Evolutionary conservation across 2,329 filamentous ascomycete species (phyloP).

Genomic region (Dichotomopilus funicola): DNA sequence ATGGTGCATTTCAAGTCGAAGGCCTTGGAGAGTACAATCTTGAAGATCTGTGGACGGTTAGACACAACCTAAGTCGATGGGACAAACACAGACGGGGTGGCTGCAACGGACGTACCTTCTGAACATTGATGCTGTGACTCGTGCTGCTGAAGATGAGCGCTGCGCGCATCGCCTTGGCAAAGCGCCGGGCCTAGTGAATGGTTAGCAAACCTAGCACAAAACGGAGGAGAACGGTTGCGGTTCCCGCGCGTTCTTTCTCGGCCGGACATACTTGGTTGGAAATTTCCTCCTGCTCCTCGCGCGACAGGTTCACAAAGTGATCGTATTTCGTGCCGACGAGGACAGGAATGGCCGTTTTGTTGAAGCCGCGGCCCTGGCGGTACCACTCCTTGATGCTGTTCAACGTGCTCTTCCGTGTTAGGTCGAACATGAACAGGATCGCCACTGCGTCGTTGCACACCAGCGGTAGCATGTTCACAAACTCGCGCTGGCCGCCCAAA

Average conservation of each 20-base stretch:
- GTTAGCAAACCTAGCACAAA: conserved; percentile 15
- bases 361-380: conserved; percentile 92
- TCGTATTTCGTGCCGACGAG: conserved; percentile 97
- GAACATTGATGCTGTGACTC: conserved; percentile 98
- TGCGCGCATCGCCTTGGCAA: conserved; percentile 97
- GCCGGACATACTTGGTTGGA: conserved; percentile 68
- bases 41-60: conserved; percentile 74
- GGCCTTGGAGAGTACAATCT: conserved; percentile 96
- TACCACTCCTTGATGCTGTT: conserved; percentile 99
- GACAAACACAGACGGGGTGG: too few relatives aligned
- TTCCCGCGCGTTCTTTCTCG: not conserved
- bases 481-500: conserved; percentile 93
- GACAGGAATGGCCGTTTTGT: conserved; percentile 99
- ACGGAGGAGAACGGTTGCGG: not conserved
- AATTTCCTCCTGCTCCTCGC: conserved; percentile 97
- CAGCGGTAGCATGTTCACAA: conserved; percentile 99
- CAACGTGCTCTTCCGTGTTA: conserved; percentile 94
- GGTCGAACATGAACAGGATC: conserved; percentile 98
- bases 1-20: conserved; percentile 99
- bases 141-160: conserved; percentile 98
- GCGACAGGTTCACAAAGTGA: conserved; percentile 97
- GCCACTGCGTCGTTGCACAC: conserved; percentile 98
- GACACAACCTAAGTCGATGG: not conserved
- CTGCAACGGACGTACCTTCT: conserved; percentile 59
- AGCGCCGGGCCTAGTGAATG: conserved; percentile 70